Percentiles rank a stretch among this genome's conserved stretches.
phyloP scores from a whole-genome alignment of 2,329 filamentous ascomycete genomes.

The Paraphoma chrysanthemicola region DNA sequence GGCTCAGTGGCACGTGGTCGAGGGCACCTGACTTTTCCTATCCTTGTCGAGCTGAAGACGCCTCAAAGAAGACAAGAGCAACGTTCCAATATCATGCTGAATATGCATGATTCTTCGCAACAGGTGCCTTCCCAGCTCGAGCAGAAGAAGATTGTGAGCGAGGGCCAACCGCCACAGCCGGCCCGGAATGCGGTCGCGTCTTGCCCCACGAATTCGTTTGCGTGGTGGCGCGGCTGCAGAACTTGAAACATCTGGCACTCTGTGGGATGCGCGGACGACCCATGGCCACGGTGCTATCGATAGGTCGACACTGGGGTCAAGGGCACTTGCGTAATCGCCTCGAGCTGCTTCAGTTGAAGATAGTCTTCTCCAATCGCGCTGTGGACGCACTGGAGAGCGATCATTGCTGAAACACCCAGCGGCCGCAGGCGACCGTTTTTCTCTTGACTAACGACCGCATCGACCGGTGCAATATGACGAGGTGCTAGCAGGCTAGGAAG shows the following conservation, averaged over 20 bases:
- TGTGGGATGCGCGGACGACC: conserved; percentile 18
- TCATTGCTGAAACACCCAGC: conserved; percentile 34
- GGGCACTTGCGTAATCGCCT: conserved; percentile 32
- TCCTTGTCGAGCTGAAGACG: conserved; percentile 44
- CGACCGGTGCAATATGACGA: conserved; percentile 25
- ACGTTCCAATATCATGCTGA: conserved; percentile 27
- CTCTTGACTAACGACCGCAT: conserved; percentile 23
- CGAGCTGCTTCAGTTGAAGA: conserved; percentile 30
- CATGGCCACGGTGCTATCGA: conserved; percentile 33
- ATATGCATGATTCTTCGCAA: conserved; percentile 23
- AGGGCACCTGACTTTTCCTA: conserved; percentile 19
- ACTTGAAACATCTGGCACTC: conserved; percentile 40
- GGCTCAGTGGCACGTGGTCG: conserved; percentile 15
- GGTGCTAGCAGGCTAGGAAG: not conserved
- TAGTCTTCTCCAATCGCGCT: conserved; percentile 35
- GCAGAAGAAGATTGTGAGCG: conserved; percentile 15
- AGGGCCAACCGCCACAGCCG: conserved; percentile 40
- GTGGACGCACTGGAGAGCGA: conserved; percentile 19
- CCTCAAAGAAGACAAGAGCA: conserved; percentile 5
- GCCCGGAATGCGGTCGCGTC: conserved; percentile 20
- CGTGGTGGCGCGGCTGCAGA: conserved; percentile 44
- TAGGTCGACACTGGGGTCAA: conserved; percentile 33
- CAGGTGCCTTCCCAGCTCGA: conserved; percentile 12
- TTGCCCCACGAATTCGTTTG: conserved; percentile 30
- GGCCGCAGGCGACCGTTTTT: conserved; percentile 26